Conservation (phyloP, 2,329 filamentous ascomycete species). For the Teratosphaeria zuluensis region DNA sequence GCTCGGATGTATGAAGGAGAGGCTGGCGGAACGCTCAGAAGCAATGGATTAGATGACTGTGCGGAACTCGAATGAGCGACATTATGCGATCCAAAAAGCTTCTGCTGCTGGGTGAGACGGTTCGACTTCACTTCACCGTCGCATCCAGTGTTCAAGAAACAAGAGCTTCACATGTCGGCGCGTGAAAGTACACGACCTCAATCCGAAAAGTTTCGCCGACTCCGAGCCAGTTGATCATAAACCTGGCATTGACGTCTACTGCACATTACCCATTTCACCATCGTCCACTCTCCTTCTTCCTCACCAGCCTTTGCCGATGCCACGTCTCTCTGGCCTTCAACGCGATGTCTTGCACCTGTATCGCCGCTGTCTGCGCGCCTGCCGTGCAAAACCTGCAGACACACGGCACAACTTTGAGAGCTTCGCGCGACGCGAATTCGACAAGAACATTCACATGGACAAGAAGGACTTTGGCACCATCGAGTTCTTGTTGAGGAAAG, state of each 20-base stretch:
- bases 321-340: slow-evolving; percentile 74
- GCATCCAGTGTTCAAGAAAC: background rate
- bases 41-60: background rate
- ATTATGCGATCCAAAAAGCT: background rate
- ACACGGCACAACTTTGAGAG: slow-evolving; percentile 23
- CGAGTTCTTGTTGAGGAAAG: slow-evolving; percentile 76
- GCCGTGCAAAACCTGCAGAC: slow-evolving; percentile 61
- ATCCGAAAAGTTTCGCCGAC: background rate
- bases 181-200: background rate
- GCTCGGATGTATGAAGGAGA: background rate
- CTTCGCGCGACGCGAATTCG: slow-evolving; percentile 54
- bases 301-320: slow-evolving; percentile 13
- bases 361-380: slow-evolving; percentile 71
- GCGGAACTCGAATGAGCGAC: background rate
- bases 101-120: background rate
- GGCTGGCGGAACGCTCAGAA: background rate
- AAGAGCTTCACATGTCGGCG: background rate
- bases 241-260: background rate
- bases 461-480: slow-evolving; percentile 81
- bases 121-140: background rate
- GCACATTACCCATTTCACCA: background rate
- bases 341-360: slow-evolving; percentile 80
- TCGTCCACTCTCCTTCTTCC: background rate
- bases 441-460: slow-evolving; percentile 56
- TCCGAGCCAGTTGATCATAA: background rate